Base-by-base conservation (phyloP, 2,329 filamentous ascomycete species). In the Colletotrichum spaethianum region DNA sequence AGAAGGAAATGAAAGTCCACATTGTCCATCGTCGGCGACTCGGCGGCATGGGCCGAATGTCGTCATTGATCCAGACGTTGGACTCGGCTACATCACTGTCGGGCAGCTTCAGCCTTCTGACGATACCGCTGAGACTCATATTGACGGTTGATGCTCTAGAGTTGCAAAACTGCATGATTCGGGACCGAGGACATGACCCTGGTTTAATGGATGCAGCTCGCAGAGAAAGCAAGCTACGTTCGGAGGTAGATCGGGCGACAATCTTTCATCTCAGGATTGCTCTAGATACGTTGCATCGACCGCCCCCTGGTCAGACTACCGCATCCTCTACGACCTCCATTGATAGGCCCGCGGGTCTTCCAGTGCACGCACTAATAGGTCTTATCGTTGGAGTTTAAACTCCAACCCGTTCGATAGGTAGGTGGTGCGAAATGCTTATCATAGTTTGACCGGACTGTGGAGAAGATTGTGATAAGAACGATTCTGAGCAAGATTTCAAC, bases 61-160 rank as follows among this genome's bases (percentile, higher is more conserved):
- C 73, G 2, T 74, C 71, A 26, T 74, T 74, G 48, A 74, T 74
- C 73, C 73, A 74, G 5, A 74, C 36, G 8, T 72, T 74, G 20
- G 72, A 73, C 42, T 69, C 65, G 28, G 65, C 66, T 8, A 62
- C 57, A 0, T 74, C 70, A 12, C 60, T 55, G 53, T 67, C 56
- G 14, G 66, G 71, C 28, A 74, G 46, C 60, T 71, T 56, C 44
- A 46, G 71, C 73, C 60, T 62, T 38, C 44, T 42, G 12, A 65
- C 8, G 7, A 73, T 14, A 1, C 36, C 20, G 8, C 53, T 16
- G n/a, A 62, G 38, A 4, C 28, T 42, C 70, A 71, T 73, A 6
- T 56, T 50, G 36, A 12, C 12, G 7, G 18, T 2, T 38, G 44
- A 23, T 36, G 28, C 4, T 20, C 1, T 20, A 14, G 4, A 14